Evolutionary conservation across 2,329 filamentous ascomycete species (phyloP), one percentile per base, ranked within the genome.

Genomic region (Neonectria hederae): DNA sequence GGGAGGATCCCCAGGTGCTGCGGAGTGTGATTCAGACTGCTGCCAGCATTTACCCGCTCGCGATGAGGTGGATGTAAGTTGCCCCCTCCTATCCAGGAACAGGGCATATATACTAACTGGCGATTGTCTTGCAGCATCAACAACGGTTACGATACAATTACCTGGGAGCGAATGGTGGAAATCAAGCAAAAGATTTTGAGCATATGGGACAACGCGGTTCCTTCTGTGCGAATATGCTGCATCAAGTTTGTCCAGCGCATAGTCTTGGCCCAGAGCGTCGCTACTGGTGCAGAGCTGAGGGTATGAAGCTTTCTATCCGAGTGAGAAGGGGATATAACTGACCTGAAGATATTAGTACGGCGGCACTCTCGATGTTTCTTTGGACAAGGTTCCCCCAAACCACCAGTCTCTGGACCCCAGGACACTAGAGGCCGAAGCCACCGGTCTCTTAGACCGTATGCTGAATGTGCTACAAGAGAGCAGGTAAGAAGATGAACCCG

Each of bases 181-280:
- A 95, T 98, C 80, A 99, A 99, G 83, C 89, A 92, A 59, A 92
- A 90, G 73, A 96, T 99, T 70, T 80, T 99, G 65, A 89, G 88
- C 64, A 89, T 96, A 74, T 97, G 97, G 95, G 95, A 97, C 72
- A 87, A 84, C 46, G 90, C 92, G 19, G 82, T 88, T 14, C 86
- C 90, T 13, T 91, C 93, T 3, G 88, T 98, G 67, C 90, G 90
- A 73, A 90, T 98, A 77, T 97, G 94, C 83, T 98, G 96, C 82
- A 91, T 98, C 85, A 99, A 99, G 80, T 99, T 99, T 78, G 91
- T 93, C 40, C 95, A 99, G 81, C 90, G 93, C 68, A 93, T 98
- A 48, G 92, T 99, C 48, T 87, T 97, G 69, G 92, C 94, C 19
- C 95, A 99, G 79, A 97, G 93, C 11, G 89, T 90, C n/a, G 93